Evolutionary conservation across 1,139 yeast species (phyloP).

Genomic region (Scheffersomyces segobiensis): DNA sequence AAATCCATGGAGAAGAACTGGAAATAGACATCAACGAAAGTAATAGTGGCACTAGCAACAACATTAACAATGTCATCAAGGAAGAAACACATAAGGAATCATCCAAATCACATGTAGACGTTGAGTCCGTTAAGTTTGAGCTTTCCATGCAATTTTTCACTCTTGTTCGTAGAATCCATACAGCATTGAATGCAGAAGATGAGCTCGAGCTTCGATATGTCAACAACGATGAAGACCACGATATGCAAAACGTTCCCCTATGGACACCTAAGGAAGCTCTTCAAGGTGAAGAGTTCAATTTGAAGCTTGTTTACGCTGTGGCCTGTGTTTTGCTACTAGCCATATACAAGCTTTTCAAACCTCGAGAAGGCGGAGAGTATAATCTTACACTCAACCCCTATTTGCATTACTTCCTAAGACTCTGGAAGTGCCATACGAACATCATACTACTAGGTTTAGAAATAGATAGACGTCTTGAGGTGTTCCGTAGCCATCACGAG

Average conservation of each 20-base stretch:
- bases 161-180: slow-evolving; percentile 43
- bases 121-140: slow-evolving; percentile 36
- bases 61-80: background rate
- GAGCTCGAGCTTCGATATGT: slow-evolving; percentile 45
- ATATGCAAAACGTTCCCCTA: slow-evolving; percentile 39
- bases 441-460: slow-evolving; percentile 59
- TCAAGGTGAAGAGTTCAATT: slow-evolving; percentile 22
- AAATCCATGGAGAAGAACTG: slow-evolving; percentile 11
- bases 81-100: background rate
- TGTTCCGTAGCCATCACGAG: slow-evolving; percentile 34
- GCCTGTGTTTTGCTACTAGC: slow-evolving; percentile 51
- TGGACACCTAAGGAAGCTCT: slow-evolving; percentile 57
- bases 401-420: slow-evolving; percentile 50
- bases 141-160: slow-evolving; percentile 37
- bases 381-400: slow-evolving; percentile 61
- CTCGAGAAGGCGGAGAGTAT: slow-evolving; percentile 24
- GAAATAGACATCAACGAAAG: background rate
- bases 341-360: slow-evolving; percentile 50
- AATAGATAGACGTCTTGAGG: slow-evolving; percentile 61
- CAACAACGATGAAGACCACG: slow-evolving; percentile 42
- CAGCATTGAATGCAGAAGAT: slow-evolving; percentile 45
- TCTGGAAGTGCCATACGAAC: slow-evolving; percentile 67
- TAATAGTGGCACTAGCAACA: background rate
- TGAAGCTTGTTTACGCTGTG: slow-evolving; percentile 54
- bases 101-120: background rate